phyloP scores from a whole-genome alignment of 192 early-diverging fungal genomes.

The Rhizophagus sp. region DNA sequence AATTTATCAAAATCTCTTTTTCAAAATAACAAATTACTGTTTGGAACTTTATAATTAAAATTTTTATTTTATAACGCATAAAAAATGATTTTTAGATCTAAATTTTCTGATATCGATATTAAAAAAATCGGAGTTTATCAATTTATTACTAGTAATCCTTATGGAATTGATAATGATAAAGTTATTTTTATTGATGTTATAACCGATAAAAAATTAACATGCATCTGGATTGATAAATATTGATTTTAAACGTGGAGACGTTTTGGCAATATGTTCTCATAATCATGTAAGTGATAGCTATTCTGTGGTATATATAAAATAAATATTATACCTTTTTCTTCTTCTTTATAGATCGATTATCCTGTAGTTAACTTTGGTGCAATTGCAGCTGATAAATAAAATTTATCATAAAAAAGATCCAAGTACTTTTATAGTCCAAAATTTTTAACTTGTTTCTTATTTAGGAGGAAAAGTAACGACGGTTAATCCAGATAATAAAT shows the following conservation, averaged over 20 bases:
- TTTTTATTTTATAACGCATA: too few relatives aligned
- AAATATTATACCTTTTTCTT: too few relatives aligned
- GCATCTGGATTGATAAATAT: slow-evolving; percentile 54
- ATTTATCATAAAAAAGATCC: too few relatives aligned
- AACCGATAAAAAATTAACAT: slow-evolving; percentile 38
- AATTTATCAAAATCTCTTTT: too few relatives aligned
- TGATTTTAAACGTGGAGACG: slow-evolving; percentile 67
- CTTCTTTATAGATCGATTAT: too few relatives aligned
- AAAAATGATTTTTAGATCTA: slow-evolving; percentile 41
- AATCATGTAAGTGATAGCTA: slow-evolving; percentile 65
- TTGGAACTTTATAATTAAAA: too few relatives aligned
- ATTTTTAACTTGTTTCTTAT: slow-evolving; percentile 26
- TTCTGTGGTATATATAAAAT: too few relatives aligned
- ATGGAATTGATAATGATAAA: slow-evolving; percentile 39
- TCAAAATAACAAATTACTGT: too few relatives aligned
- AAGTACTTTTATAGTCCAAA: too few relatives aligned
- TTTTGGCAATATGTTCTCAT: slow-evolving; percentile 68
- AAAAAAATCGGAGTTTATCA: slow-evolving; percentile 47
- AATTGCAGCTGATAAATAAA: too few relatives aligned
- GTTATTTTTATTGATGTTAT: slow-evolving; percentile 48
- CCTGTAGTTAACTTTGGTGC: too few relatives aligned
- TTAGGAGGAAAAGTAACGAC: slow-evolving; percentile 69
- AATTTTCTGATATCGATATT: slow-evolving; percentile 38
- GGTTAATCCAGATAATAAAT: slow-evolving; percentile 81
- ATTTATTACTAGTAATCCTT: slow-evolving; percentile 42